Evolutionary conservation across 768 basidiomycete genomes (phyloP).

Genomic region (Scleroderma citrinum): DNA sequence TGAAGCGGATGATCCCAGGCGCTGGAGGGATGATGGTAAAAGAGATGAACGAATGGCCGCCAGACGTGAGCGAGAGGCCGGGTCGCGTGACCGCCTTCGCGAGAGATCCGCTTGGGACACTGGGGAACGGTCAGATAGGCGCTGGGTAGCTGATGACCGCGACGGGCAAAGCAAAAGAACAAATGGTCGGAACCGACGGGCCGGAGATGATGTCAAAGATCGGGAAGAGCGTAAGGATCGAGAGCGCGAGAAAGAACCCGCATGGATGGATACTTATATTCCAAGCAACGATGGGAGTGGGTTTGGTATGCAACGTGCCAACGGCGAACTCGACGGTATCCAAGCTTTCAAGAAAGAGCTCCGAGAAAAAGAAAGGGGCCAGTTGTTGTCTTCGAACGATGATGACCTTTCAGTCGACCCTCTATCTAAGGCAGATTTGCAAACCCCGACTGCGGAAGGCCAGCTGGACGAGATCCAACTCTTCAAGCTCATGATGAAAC

Average conservation of each 20-base stretch:
- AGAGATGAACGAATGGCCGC: constrained; percentile 69
- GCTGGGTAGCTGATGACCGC: constrained; percentile 66
- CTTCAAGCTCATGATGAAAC: constrained; percentile 80
- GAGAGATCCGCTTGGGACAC: constrained; percentile 47
- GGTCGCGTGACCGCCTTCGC: constrained; percentile 38
- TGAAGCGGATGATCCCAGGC: constrained; percentile 63
- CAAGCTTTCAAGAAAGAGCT: constrained; percentile 85
- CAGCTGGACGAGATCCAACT: constrained; percentile 77
- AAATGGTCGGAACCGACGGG: constrained; percentile 53
- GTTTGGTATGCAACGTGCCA: constrained; percentile 51
- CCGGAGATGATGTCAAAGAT: constrained; percentile 42
- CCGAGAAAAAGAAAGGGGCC: constrained; percentile 67
- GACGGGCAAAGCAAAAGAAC: constrained; percentile 58
- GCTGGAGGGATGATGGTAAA: constrained; percentile 80
- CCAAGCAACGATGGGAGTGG: constrained; percentile 56
- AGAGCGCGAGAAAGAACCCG: constrained; percentile 77
- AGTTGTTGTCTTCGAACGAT: constrained; percentile 8
- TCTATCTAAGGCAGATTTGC: constrained; percentile 18
- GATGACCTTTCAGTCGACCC: constrained; percentile 6
- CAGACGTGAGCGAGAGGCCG: constrained; percentile 42
- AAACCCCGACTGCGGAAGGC: constrained; percentile 21
- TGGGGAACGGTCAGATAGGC: constrained; percentile 40
- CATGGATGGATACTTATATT: constrained; percentile 89
- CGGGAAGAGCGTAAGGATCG: constrained; percentile 47
- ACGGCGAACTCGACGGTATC: constrained; percentile 75